Evolutionary conservation across 768 basidiomycete genomes (phyloP), one percentile per base, ranked within the genome.

Genomic region (Lentinula edodes): DNA sequence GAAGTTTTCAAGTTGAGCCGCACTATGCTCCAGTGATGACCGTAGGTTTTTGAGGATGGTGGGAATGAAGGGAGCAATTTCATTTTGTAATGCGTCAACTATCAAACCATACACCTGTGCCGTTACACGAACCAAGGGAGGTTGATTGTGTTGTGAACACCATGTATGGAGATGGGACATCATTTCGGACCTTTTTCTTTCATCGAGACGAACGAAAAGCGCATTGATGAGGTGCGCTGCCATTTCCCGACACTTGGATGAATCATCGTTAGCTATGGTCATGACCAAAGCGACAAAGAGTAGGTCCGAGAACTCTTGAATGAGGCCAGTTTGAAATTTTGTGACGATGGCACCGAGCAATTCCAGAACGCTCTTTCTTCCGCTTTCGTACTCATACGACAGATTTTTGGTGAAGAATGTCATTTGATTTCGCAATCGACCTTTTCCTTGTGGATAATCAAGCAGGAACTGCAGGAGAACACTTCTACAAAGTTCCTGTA

Each of bases 371-470:
- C 95, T 98, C 58, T 85, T 81, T 41, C 95, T 84, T 2, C 97
- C 97, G 63, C 87, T 91, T 68, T 97, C 94, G 71, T 92, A 86
- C 43, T 87, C 83, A 69, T 98, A 99, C 2, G 91, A 88, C 41
- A 98, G 75, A 70, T 98, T 98, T 69, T 90, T 91, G 20, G 93
- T 92, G 36, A 99, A 80, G 76, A 97, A 97, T 0, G 87, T 82
- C 85, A 99, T 91, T 65, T 91, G 90, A 41, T 86, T 89, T 42
- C 86, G 88, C 7, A 99, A 80, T 12, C 96, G 87, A 1, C 92
- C 93, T 66, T 92, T 90, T 7, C 96, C 95, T 72, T 98, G 96
- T 2, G 96, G 96, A 69, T 98, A 99, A 67, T 99, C 96, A 9
- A 98, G 84, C 52, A 98, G 78, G 80, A 99, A 99, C 69, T 95